phyloP scores from a whole-genome alignment of 78 protist species.

The Guillardia theta region DNA sequence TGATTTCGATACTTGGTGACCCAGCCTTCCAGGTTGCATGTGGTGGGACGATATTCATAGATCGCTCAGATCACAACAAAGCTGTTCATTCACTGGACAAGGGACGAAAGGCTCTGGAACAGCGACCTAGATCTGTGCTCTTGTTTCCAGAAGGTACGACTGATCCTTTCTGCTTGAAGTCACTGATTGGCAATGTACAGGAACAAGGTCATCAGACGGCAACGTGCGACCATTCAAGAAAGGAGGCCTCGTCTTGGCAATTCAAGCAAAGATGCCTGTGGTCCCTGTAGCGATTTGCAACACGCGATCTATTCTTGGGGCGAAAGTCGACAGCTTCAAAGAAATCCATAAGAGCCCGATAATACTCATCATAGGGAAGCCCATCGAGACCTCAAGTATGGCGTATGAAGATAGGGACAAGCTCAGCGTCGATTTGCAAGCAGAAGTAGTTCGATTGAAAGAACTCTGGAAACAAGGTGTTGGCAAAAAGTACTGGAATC shows the following conservation, averaged over 20 bases:
- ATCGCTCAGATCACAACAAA: no score
- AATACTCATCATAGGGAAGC: background rate
- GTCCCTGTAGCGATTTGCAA: background rate
- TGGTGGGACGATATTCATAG: background rate
- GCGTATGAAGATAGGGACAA: background rate
- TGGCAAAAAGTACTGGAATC: no score
- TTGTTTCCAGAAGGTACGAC: slow-evolving; percentile 23
- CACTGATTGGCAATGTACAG: background rate
- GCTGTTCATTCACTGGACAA: background rate
- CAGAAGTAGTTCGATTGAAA: no score
- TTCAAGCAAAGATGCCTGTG: background rate
- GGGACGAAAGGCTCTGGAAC: background rate
- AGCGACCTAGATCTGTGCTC: background rate
- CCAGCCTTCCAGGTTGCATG: no score
- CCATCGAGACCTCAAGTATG: background rate
- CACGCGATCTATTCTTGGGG: background rate
- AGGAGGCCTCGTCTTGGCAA: background rate
- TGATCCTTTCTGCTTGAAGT: background rate
- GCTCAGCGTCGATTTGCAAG: background rate
- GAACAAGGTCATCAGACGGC: background rate
- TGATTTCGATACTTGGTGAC: no score
- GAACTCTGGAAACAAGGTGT: no score
- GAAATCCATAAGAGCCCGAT: background rate
- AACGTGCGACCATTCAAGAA: background rate
- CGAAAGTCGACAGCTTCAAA: background rate